Base-by-base conservation (phyloP, 2,329 filamentous ascomycete species). In the Gnomoniopsis smithogilvyi region DNA sequence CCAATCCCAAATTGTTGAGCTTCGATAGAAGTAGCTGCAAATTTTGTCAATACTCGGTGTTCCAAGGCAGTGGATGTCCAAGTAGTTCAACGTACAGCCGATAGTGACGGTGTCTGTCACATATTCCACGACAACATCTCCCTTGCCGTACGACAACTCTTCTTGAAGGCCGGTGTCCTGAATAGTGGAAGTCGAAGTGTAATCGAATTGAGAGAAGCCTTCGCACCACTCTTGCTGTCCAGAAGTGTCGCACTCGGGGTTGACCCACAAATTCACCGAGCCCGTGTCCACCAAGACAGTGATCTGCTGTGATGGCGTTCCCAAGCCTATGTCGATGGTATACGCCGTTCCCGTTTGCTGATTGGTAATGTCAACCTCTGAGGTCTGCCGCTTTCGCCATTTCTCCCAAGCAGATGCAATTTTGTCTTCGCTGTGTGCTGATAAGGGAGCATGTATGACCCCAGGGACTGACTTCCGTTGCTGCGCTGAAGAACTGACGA, bases 261-360 rank as follows among this genome's bases (percentile, higher is more conserved):
- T 80, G 47, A 83, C 78, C 81, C 81, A 84, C 8, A 83, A 74
- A 66, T 82, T 79, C 62, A 77, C 78, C 6, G 81, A 83, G 17
- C 81, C 81, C 2, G 80, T 83, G 63, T 83, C 81, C 24, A 83
- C 64, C n/a, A 80, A 75, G 46, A 83, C 66, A 50, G 75, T 76
- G 46, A 82, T 57, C 6, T 67, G 70, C 62, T 83, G 80, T 1
- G 77, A 73, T 0, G 80, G 80, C 15, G 71, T 78, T 11, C 80
- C 80, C 50, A 83, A 67, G 51, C 74, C 67, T 26, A 80, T 65
- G 30, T 80, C 73, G 33, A 60, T 49, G 41, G 58, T 60, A 21
- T 60, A 60, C 4, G 34, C 10, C 17, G 54, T 60, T 11, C 58
- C 58, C 3, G 30, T 38, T 30, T 60, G 21, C 43, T 60, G 54